A percentile compares a stretch with the other conserved stretches of the same genome.
Evolutionary conservation across 78 protist species (phyloP).

Genomic region (Dictyostelium capitatum): DNA sequence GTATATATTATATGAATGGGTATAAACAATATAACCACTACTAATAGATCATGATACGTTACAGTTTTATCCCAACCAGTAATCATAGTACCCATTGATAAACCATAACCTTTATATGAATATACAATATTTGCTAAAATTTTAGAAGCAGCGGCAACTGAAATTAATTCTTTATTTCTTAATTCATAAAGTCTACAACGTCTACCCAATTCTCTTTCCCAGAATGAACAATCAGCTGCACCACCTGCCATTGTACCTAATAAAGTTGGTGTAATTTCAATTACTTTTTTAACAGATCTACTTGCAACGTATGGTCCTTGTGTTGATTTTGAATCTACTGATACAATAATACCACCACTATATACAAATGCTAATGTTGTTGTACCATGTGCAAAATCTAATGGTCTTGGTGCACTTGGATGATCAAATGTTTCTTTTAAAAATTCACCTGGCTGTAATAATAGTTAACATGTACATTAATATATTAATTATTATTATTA

Average conservation of each 20-base stretch:
- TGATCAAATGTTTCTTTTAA: conserved; percentile 64
- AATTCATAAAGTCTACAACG: conserved; percentile 95
- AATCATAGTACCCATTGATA: conserved; percentile 99
- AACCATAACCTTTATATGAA: conserved; percentile 96
- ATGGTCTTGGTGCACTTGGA: conserved; percentile 81
- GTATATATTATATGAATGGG: neutral
- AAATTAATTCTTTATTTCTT: conserved; percentile 96
- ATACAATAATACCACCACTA: conserved; percentile 94
- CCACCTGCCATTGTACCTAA: conserved; percentile 99
- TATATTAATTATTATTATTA: neutral
- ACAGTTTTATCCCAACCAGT: conserved; percentile 98
- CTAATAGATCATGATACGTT: neutral
- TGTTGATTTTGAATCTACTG: conserved; percentile 99
- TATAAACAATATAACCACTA: too few relatives aligned
- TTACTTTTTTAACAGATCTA: conserved; percentile 98
- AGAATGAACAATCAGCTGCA: conserved; percentile 99
- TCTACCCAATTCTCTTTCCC: conserved; percentile 97
- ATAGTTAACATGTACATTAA: neutral
- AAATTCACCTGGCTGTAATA: conserved; percentile 68
- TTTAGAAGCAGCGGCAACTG: conserved; percentile 99
- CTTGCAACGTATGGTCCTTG: conserved; percentile 97
- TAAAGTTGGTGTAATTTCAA: conserved; percentile 98
- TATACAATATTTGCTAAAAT: conserved; percentile 97
- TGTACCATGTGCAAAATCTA: conserved; percentile 97
- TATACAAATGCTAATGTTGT: conserved; percentile 99